phyloP scores from a whole-genome alignment of 164 flowering plant genomes.

The Aristolochia californica region DNA sequence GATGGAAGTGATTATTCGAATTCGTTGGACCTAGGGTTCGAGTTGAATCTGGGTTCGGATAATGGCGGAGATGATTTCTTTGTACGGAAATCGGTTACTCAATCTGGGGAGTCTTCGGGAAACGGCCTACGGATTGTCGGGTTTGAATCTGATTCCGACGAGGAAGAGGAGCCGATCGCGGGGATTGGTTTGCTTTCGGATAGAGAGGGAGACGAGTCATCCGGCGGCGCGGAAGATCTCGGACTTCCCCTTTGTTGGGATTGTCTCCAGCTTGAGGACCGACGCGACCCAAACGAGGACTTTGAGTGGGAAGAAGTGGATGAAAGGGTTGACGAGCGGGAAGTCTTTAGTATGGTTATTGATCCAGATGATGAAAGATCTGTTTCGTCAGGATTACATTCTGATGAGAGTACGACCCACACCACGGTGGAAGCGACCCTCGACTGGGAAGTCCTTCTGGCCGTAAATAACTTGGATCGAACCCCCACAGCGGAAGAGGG shows the following conservation, averaged over 20 bases:
- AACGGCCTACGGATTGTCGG: slow-evolving; percentile 20
- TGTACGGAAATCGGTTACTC: slow-evolving; percentile 13
- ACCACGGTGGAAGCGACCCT: slow-evolving; percentile 4
- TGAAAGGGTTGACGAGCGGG: slow-evolving; percentile 44
- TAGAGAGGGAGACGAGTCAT: slow-evolving; percentile 15
- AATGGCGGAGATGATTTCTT: slow-evolving; percentile 26
- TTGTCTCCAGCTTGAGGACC: slow-evolving; percentile 53
- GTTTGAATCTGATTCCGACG: slow-evolving; percentile 36
- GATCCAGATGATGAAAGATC: slow-evolving; percentile 30
- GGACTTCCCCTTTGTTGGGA: slow-evolving; percentile 52
- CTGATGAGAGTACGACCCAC: slow-evolving; percentile 3
- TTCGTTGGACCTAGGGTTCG: slow-evolving; percentile 25
- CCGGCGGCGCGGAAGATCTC: slow-evolving; percentile 12
- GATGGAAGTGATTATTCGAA: neutral
- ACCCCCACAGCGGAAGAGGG: slow-evolving; percentile 16
- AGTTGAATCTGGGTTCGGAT: slow-evolving; percentile 6
- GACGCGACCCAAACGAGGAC: slow-evolving; percentile 30
- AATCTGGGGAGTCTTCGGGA: slow-evolving; percentile 15
- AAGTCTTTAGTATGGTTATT: slow-evolving; percentile 29
- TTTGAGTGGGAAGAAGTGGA: slow-evolving; percentile 88
- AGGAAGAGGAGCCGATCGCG: slow-evolving; percentile 9
- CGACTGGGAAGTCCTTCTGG: slow-evolving; percentile 42
- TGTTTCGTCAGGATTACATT: slow-evolving; percentile 14
- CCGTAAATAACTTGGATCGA: slow-evolving; percentile 25
- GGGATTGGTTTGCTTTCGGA: slow-evolving; percentile 25